Base-by-base conservation (phyloP, 768 basidiomycete species). In the Trametes gibbosa region DNA sequence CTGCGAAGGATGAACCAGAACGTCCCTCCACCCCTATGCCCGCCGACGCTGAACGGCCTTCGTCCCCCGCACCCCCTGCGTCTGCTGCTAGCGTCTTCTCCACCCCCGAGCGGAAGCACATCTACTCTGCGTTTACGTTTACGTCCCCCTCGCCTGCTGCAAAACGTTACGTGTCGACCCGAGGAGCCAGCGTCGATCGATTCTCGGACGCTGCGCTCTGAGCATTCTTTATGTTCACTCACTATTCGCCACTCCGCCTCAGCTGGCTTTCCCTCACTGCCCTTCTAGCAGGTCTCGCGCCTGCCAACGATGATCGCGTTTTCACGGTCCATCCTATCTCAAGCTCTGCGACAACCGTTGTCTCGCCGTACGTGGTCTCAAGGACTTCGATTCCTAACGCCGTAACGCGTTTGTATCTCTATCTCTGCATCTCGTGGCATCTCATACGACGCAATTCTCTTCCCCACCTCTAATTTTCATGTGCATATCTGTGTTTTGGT, bases 41-140 rank as follows among this genome's bases (percentile, higher is more conserved):
- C 35, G n/a, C 51, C 21, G 21, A 53, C 51, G 4, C 16, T 2
- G 34, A 50, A 14, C 37, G 13, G 16, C 72, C 74, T 16, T 67
- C 73, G 3, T 64, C 74, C 19, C 68, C 73, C 35, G 66, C 73
- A 10, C 56, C 65, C 25, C 65, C 68, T 55, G 59, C 71, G 46
- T 59, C 68, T 43, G 63, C 65, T 47, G 61, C 66, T 8, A 35
- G 74, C 70, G 53, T 75, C n/a, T 84, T 90, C 63, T 83, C 85
- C 17, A 90, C 89, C 4, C 89, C 90, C 4, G 86, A 91, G 66
- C 84, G 88, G 66, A 84, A 85, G 67, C 80, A 77, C 59, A 85
- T 85, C 59, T 89, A 88, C 69, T 78, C 87, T 21, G 79, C 87
- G 4, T 92, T 92, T 69, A 91, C 89, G 3, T 92, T 92, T 74